Percentiles rank a stretch among this genome's conserved stretches.
These are phyloP conservation scores for Biscogniauxia marginata DNA, from an alignment of 2,329 filamentous ascomycete species.

Conservation along the genomic window DNA sequence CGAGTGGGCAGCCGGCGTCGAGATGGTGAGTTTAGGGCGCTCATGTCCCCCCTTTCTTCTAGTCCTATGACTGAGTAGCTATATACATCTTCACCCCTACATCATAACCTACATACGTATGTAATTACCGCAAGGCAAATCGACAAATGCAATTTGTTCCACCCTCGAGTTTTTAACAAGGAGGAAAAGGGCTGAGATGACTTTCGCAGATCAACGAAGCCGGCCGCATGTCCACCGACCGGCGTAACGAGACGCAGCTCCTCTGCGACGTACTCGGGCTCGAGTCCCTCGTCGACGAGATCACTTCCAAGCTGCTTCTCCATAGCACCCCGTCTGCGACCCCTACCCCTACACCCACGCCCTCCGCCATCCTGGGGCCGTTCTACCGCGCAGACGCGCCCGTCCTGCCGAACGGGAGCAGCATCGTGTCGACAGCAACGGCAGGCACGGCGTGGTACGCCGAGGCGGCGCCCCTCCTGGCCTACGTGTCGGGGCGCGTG, in stretches of 20 bases:
- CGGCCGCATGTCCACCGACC: conserved; percentile 60
- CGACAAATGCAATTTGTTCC: too few relatives aligned
- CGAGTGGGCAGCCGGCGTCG: conserved; percentile 74
- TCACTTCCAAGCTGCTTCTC: conserved; percentile 59
- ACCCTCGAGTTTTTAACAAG: too few relatives aligned
- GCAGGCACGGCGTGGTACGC: conserved; percentile 39
- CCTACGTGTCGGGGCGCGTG: conserved; percentile 52
- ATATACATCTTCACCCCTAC: background rate
- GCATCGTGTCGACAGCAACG: conserved; percentile 58
- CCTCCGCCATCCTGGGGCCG: conserved; percentile 78
- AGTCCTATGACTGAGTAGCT: too few relatives aligned
- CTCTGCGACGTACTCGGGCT: conserved; percentile 67
- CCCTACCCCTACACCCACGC: conserved; percentile 53
- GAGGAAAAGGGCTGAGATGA: background rate
- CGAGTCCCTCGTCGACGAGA: conserved; percentile 81
- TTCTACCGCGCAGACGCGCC: conserved; percentile 80
- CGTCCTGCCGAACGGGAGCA: conserved; percentile 64
- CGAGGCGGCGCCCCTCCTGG: conserved; percentile 41
- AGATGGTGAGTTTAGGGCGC: conserved; percentile 42
- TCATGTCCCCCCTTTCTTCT: background rate
- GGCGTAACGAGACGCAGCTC: conserved; percentile 66
- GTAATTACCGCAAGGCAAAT: too few relatives aligned
- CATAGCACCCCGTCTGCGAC: conserved; percentile 44
- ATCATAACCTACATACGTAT: background rate
- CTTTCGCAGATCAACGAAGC: conserved; percentile 60